phyloP scores from a whole-genome alignment of 1,139 yeast species.

The Suhomyces panamericanus region DNA sequence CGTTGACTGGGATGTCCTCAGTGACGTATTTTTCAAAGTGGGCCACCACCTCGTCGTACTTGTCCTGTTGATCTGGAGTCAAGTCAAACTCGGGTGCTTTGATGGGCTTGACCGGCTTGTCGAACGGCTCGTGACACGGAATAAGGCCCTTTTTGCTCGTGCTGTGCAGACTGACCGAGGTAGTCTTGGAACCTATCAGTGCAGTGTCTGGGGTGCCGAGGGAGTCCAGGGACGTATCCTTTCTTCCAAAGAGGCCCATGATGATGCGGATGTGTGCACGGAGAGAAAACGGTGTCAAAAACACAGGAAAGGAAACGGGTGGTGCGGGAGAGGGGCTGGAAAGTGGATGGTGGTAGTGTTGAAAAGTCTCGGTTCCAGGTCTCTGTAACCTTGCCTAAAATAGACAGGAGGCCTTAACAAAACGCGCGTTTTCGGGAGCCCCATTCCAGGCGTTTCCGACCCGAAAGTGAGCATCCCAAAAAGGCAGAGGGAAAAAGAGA shows the following conservation, averaged over 20 bases:
- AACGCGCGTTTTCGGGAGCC: no score
- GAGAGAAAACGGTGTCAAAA: background rate
- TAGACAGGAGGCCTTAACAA: no score
- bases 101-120: conserved; percentile 39
- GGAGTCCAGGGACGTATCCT: conserved; percentile 7
- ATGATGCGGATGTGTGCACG: background rate
- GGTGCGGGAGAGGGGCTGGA: no score
- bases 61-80: conserved; percentile 50
- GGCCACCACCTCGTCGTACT: conserved; percentile 57
- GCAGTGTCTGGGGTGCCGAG: conserved; percentile 5
- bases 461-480: background rate
- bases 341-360: no score
- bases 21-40: conserved; percentile 51
- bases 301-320: background rate
- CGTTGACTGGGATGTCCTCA: conserved; percentile 23
- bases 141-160: conserved; percentile 20
- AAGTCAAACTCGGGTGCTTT: conserved; percentile 33
- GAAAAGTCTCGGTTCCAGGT: no score
- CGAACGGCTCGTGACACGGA: conserved; percentile 44
- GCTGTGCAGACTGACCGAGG: conserved; percentile 9
- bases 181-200: conserved; percentile 9
- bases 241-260: conserved; percentile 9
- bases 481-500: no score
- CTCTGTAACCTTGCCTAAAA: no score
- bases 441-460: background rate